Evolutionary conservation across 1,284 basidiomycete genomes (phyloP), one percentile per base, ranked within the genome.

Genomic region (Paramarasmius palmivorus): DNA sequence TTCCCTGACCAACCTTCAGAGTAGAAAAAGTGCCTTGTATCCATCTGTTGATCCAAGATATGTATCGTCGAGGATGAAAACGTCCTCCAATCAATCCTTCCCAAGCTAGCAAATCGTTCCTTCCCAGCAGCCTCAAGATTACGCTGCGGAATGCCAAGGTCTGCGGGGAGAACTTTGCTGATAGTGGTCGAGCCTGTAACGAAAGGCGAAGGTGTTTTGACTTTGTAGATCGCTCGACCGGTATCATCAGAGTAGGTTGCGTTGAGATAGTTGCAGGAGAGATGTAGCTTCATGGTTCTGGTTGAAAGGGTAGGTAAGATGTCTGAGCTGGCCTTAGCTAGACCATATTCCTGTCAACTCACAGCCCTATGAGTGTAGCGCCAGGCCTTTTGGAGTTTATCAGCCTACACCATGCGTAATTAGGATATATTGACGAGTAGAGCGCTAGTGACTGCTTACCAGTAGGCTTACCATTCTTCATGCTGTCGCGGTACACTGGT

Each of bases 151-250:
- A 23, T 23, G 6, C n/a, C 25, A 5, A 46, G 25, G 25, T 46
- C 44, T 14, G 12, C 44, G 12, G 44, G 25, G 17, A 46, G 17
- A 17, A 46, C 26, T 15, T 46, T 46, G 25, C 44, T 46, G 17
- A 46, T 46, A 9, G 25, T 46, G 25, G 44, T 46, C 25, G 17
- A 22, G 23, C 17, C 29, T 12, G 25, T 29, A 32, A n/a, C 14
- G n/a, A 26, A 7, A 17, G 10, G 17, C 1, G 14, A 3, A 9
- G 44, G 17, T 4, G 44, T 46, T 4, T 46, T 23, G 12, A 46
- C 44, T 32, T 46, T 46, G 44, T 46, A 46, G 8, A 46, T 32
- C 25, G 29, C 44, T 32, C 44, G 22, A 10, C 44, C 44, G 14
- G 25, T 46, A 10, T 46, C 44, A 29, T 46, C 44, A 4, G 26